phyloP scores from a whole-genome alignment of 345 rosid genomes.

The Angophora floribunda region DNA sequence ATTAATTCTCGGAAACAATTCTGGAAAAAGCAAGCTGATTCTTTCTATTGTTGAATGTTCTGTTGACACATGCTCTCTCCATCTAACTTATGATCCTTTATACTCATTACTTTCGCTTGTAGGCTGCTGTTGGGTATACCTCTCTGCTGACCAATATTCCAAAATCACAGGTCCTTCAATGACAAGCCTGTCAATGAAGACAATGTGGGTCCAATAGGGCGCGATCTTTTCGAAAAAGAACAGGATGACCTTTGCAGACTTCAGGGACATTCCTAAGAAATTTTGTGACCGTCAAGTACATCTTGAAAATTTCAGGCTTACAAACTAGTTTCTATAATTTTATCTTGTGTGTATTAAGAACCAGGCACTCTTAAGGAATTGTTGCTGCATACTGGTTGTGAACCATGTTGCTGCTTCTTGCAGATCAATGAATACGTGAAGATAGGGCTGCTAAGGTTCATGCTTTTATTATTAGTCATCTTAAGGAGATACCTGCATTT shows the following conservation, averaged over 20 bases:
- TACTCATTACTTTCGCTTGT: not conserved
- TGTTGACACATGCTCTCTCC: not conserved
- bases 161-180: constrained; percentile 56
- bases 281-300: constrained; percentile 85
- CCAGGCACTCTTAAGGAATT: not conserved
- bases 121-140: not conserved
- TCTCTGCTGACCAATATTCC: not conserved
- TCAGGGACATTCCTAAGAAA: constrained; percentile 71
- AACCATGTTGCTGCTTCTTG: not conserved
- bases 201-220: constrained; percentile 51
- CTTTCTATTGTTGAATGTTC: not conserved
- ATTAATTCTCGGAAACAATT: not conserved
- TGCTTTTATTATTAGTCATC: constrained; percentile 84
- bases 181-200: constrained; percentile 63
- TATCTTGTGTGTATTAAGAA: not conserved
- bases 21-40: not conserved
- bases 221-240: constrained; percentile 78
- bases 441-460: constrained; percentile 85
- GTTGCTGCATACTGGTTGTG: not conserved
- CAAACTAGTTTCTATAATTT: not conserved
- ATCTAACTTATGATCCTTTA: not conserved
- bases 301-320: constrained; percentile 15
- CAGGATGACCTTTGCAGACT: constrained; percentile 74
- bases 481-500: constrained; percentile 80
- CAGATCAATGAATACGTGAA: constrained; percentile 92